Percentiles rank a stretch among this genome's conserved stretches.
Conservation (phyloP, 306 rosid species). For the Elaeagnus macrophylla region DNA sequence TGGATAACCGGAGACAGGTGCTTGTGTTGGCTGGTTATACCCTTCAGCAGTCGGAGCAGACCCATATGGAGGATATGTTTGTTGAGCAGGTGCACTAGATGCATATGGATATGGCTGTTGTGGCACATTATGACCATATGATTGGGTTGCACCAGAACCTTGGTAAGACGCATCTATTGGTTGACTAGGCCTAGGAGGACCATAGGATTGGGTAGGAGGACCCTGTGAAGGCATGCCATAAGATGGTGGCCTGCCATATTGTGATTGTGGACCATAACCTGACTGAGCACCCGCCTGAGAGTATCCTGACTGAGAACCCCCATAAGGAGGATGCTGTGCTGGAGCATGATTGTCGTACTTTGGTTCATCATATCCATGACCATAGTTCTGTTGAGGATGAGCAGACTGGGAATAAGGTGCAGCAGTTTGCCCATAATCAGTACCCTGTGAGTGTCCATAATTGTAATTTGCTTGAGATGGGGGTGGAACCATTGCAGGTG, state of each 20-base stretch:
- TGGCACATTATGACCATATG: conserved; percentile 49
- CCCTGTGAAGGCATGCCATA: conserved; percentile 73
- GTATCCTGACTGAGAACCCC: conserved; percentile 49
- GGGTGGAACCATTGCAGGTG: conserved; percentile 50
- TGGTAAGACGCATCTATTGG: conserved; percentile 69
- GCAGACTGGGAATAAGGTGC: conserved; percentile 58
- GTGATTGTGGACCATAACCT: conserved; percentile 56
- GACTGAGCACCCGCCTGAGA: conserved; percentile 56
- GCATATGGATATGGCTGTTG: conserved; percentile 80
- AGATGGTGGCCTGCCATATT: conserved; percentile 70
- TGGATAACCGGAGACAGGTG: conserved; percentile 47
- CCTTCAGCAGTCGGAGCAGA: conserved; percentile 59
- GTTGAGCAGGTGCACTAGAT: conserved; percentile 54
- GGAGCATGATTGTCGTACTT: conserved; percentile 64
- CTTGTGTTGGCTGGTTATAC: conserved; percentile 56
- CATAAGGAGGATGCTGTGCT: conserved; percentile 50
- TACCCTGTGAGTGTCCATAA: conserved; percentile 68
- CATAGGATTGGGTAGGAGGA: conserved; percentile 73
- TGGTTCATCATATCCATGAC: conserved; percentile 69
- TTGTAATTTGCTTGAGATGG: conserved; percentile 56
- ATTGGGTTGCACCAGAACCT: conserved; percentile 54
- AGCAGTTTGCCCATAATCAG: conserved; percentile 51
- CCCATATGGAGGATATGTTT: conserved; percentile 57
- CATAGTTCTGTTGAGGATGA: conserved; percentile 66
- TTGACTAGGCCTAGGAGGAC: conserved; percentile 64